Conservation (phyloP, 2,329 filamentous ascomycete genomes). For the Aspergillus japonicus region DNA sequence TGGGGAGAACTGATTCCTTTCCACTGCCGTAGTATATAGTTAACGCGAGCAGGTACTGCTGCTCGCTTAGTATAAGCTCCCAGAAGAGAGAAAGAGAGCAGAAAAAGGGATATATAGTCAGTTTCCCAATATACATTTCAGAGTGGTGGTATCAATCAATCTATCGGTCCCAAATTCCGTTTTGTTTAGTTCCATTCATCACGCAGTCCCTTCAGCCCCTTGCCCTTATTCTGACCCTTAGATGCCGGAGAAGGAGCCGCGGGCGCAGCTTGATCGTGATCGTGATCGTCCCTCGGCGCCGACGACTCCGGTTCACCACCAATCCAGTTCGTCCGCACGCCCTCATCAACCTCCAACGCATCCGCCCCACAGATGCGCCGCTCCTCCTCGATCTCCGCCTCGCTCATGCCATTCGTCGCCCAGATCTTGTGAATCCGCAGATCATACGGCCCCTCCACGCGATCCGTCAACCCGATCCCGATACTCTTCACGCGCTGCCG, state of each 20-base stretch:
- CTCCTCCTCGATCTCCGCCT: conserved; percentile 42
- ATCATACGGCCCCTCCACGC: conserved; percentile 84
- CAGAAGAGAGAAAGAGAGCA: background rate
- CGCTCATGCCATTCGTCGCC: conserved; percentile 73
- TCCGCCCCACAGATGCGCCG: conserved; percentile 40
- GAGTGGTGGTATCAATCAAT: conserved; percentile 11
- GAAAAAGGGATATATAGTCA: background rate
- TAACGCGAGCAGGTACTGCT: background rate
- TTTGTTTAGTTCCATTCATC: conserved; percentile 34
- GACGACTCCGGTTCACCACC: conserved; percentile 4
- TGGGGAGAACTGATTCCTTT: conserved; percentile 38
- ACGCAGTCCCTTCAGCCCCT: conserved; percentile 36
- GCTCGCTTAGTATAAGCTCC: background rate
- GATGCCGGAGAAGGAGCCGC: background rate
- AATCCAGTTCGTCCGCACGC: conserved; percentile 31
- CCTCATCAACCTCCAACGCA: conserved; percentile 39
- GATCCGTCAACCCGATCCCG: conserved; percentile 84
- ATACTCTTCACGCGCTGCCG: conserved; percentile 81
- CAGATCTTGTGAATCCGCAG: conserved; percentile 82
- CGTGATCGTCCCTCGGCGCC: background rate
- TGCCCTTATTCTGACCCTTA: conserved; percentile 24
- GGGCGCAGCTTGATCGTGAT: too few species aligned
- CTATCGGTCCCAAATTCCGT: background rate
- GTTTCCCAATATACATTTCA: conserved; percentile 9
- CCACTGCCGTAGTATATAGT: background rate